Evolutionary conservation across 2,329 filamentous ascomycete genomes (phyloP), one percentile per base, ranked within the genome.

Genomic region (Alternaria tenuissima): DNA sequence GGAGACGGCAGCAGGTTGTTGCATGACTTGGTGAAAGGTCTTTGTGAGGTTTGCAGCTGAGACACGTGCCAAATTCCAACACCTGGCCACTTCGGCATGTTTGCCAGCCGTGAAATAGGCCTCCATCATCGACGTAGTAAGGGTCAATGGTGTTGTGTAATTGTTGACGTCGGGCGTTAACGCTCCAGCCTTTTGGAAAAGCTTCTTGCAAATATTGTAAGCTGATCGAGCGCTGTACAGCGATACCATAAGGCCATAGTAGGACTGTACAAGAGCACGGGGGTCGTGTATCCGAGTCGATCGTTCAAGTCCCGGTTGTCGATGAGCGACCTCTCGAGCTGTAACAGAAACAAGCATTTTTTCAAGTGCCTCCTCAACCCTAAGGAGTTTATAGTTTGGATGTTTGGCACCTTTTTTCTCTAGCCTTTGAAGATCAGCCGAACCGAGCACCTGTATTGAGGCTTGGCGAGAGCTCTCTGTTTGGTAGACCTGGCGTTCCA

Each of bases 41-140:
- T 77, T 78, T 43, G 66, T 67, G 11, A 78, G 68, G 38, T 81
- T 77, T 55, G 83, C 79, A 1, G 85, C 86, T 61, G 84, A 83
- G 5, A 81, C 68, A 57, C 90, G 83, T 2, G 88, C 84, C 26
- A 89, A 76, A 1, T 85, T 67, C 92, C 93, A 97, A 52, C 87
- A 88, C 46, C 84, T 77, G 63, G 87, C 84, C 20, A 94, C 88
- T 52, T 86, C 83, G 5, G 85, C 80, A 65, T 87, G 85, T 22
- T 88, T 83, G 39, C 82, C 78, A 18, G 88, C 85, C 52, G 83
- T 80, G 43, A 87, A 80, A 70, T 91, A 85, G 0, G 87, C 84
- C 22, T 84, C 80, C 90, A 97, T 94, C 59, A 94, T 78, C 8
- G 89, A 77, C 6, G 75, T 77, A 24, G 80, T 69, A 44, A 80